Evolutionary conservation across 2,329 filamentous ascomycete genomes (phyloP), one percentile per base, ranked within the genome.

Genomic region (Xylariaceae sp.): DNA sequence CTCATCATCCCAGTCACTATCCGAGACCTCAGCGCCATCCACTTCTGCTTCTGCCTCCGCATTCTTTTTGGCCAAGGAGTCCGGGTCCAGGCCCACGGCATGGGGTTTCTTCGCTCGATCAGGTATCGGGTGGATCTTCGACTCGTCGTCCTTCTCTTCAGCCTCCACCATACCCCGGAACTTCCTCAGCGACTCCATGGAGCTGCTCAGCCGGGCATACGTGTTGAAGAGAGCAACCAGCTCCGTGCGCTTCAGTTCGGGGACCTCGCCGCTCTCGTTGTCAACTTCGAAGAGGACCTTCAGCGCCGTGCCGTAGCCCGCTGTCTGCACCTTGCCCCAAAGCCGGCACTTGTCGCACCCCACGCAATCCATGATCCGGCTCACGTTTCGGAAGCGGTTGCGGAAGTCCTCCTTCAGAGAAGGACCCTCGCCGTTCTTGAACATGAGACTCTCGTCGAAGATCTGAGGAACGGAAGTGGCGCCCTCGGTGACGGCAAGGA

Each of bases 301-400:
- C 48, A 98, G 71, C 0, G 93, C 93, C 1, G 93, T 89, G 37
- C 93, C 93, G 61, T 96, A 97, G 2, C 93, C 93, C 11, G 87
- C 87, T 1, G 89, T 95, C 68, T 98, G 93, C 29, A 98, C 69
- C 68, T 98, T 98, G 37, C 93, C 93, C 93, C 93, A 98, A 2
- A 98, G 81, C 8, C 93, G 83, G 67, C 93, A 98, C 70, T 98
- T 98, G 69, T 98, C 93, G 65, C 93, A 98, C 34, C 93, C 93
- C 16, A 97, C 91, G 54, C 93, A 98, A 65, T 98, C 93, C 93
- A 98, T 98, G 50, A 97, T 76, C 31, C 93, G 83, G 63, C 87
- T 95, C 47, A 98, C 87, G 61, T 98, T 98, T 61, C 93, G 83
- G 76, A 98, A 98, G 13, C 93, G 87, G 64, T 94, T 93, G 55